Conservation (phyloP, 148 eudicot genomes). For the Vaccinium myrtillus region DNA sequence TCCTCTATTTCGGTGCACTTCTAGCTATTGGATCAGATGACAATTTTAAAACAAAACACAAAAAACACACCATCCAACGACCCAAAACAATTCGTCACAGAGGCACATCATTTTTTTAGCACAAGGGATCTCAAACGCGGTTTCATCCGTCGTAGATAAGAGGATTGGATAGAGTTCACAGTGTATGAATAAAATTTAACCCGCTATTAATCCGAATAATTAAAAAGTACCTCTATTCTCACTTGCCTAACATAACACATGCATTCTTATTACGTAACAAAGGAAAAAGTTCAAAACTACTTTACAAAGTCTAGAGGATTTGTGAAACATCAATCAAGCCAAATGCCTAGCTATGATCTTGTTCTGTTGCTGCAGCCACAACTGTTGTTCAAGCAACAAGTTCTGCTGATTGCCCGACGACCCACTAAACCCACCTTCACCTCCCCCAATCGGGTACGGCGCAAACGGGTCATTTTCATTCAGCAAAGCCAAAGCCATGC, state of each 20-base stretch:
- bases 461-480: slow-evolving; percentile 47
- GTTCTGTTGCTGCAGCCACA: slow-evolving; percentile 55
- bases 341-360: slow-evolving; percentile 45
- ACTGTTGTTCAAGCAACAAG: slow-evolving; percentile 34
- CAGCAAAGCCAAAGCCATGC: slow-evolving; percentile 11
- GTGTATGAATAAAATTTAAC: neutral
- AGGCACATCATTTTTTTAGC: too few relatives aligned
- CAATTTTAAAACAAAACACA: too few relatives aligned
- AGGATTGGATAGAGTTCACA: neutral
- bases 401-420: slow-evolving; percentile 32
- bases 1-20: too few relatives aligned
- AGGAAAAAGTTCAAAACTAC: neutral
- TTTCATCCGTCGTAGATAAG: neutral
- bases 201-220: neutral
- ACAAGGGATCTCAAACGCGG: too few relatives aligned
- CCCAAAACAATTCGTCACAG: too few relatives aligned
- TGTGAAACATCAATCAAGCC: slow-evolving; percentile 12
- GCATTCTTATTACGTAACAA: neutral
- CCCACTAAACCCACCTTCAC: slow-evolving; percentile 19
- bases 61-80: too few relatives aligned
- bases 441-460: neutral
- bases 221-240: neutral
- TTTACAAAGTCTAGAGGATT: neutral
- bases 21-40: too few relatives aligned
- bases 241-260: neutral